phyloP scores from a whole-genome alignment of 208 protist species.

The Zelonia costaricensis region DNA sequence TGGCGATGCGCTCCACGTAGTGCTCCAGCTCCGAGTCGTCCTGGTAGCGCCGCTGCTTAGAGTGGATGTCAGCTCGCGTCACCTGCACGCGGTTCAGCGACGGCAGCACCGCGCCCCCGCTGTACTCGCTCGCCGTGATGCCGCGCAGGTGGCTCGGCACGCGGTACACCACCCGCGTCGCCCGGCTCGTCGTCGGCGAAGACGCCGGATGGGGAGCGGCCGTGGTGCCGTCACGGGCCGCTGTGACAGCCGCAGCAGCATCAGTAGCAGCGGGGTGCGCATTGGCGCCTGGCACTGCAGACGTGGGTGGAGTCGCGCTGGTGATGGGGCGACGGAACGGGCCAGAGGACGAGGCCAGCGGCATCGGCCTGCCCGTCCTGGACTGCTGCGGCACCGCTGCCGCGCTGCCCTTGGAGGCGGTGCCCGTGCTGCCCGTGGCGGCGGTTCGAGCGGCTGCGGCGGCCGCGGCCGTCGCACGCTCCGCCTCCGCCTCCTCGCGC shows the following conservation, averaged over 20 bases:
- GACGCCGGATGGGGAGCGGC: not conserved
- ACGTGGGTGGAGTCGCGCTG: no score
- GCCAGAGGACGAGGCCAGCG: not conserved
- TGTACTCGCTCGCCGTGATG: slow-evolving; percentile 46
- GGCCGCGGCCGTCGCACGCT: not conserved
- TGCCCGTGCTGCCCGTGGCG: not conserved
- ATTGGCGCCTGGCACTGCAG: no score
- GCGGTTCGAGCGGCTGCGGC: not conserved
- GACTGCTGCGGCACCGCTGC: no score
- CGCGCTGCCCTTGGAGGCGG: no score
- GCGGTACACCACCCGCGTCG: slow-evolving; percentile 22
- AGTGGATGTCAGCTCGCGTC: slow-evolving; percentile 53
- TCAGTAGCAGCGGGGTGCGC: no score
- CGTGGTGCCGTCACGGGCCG: not conserved
- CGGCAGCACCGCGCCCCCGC: slow-evolving; percentile 61
- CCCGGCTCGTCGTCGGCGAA: not conserved
- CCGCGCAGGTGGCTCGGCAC: slow-evolving; percentile 25
- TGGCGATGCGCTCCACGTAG: slow-evolving; percentile 42
- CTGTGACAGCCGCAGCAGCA: no score
- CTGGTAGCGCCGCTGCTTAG: slow-evolving; percentile 59
- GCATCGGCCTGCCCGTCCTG: no score
- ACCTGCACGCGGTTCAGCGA: slow-evolving; percentile 66
- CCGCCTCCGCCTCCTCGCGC: slow-evolving; percentile 7
- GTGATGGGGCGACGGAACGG: no score
- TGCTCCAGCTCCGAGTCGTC: slow-evolving; percentile 55